Base-by-base conservation (phyloP, 805 yeast genomes). In the Lipomyces oligophaga region DNA sequence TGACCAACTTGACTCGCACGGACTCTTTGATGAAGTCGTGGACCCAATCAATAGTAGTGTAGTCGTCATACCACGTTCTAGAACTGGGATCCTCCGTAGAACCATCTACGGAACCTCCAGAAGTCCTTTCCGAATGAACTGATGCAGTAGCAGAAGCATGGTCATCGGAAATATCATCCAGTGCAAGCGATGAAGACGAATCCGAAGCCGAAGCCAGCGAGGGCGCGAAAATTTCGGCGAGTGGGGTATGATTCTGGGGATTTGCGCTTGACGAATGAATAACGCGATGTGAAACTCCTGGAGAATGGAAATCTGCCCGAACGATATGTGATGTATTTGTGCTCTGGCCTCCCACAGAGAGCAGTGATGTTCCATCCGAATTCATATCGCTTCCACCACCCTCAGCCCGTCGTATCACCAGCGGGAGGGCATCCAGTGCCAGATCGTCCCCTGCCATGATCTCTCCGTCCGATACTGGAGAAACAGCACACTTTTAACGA, bases 1-100 rank as follows among this genome's bases (percentile, higher is more conserved):
- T 60, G 35, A 77, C 57, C 38, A 63, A 61, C 51, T 64, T 73
- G 50, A 68, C 64, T 32, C 76, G 63, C 33, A 61, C 63, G 28
- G 76, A 71, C 41, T 73, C 74, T 44, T 65, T 63, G 25, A 76
- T 63, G 30, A 70, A 68, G 26, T 77, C 79, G 25, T 70, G 68
- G 2, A 75, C 72, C 81, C 82, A 78, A 61, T 78, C 83, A 15
- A 77, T 74, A 16, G 81, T 76, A 19, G 83, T 77, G 62, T 77
- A 78, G 60, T 78, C 81, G 58, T 78, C 79, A 59, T 78, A 78
- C 64, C 62, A 55, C 21, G 36, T 30, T 8, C 53, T 38, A 26
- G 24, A 38, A 34, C 38, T 34, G 19, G 33, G 34, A 28, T 38
- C 44, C 16, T 40, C 22, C n/a, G 37, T n/a, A n/a, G n/a, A n/a